These are phyloP conservation scores for Nakaseomyces delphensis DNA, from an alignment of 1,139 yeast species.

Conservation along the genomic window DNA sequence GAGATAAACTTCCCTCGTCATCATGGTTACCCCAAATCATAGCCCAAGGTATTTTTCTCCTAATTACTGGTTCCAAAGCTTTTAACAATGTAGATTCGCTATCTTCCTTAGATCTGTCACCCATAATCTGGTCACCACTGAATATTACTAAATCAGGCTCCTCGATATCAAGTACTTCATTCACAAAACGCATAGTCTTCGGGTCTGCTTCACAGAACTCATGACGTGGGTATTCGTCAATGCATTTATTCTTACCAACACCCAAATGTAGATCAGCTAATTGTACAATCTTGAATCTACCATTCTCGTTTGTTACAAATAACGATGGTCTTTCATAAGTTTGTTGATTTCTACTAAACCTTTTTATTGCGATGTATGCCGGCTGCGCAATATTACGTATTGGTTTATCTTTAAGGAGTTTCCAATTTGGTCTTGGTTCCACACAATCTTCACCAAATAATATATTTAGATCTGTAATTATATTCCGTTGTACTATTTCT, in stretches of 20 bases:
- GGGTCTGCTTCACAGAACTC: slow-evolving; percentile 65
- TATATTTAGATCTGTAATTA: slow-evolving; percentile 42
- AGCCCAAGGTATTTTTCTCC: slow-evolving; percentile 68
- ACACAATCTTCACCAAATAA: slow-evolving; percentile 64
- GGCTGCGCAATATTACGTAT: slow-evolving; percentile 13
- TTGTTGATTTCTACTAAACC: slow-evolving; percentile 6
- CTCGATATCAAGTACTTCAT: slow-evolving; percentile 57
- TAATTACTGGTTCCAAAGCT: slow-evolving; percentile 63
- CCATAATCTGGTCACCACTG: slow-evolving; percentile 77
- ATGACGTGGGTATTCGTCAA: slow-evolving; percentile 54
- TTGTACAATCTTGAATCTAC: slow-evolving; percentile 66
- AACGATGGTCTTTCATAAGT: background rate
- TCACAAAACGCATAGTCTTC: slow-evolving; percentile 54
- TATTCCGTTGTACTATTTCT: slow-evolving; percentile 7
- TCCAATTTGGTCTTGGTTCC: slow-evolving; percentile 76
- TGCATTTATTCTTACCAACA: slow-evolving; percentile 66
- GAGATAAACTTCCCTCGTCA: slow-evolving; percentile 63
- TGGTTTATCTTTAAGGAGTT: slow-evolving; percentile 32
- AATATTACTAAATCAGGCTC: slow-evolving; percentile 72
- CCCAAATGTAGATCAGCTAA: slow-evolving; percentile 81
- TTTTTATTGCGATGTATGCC: slow-evolving; percentile 6
- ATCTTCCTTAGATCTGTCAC: slow-evolving; percentile 56
- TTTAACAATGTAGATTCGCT: slow-evolving; percentile 70
- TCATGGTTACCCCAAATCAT: slow-evolving; percentile 63
- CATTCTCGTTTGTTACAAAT: slow-evolving; percentile 31